Evolutionary conservation across 805 yeast species (phyloP), one percentile per base, ranked within the genome.

Genomic region (Ogataea corticis): DNA sequence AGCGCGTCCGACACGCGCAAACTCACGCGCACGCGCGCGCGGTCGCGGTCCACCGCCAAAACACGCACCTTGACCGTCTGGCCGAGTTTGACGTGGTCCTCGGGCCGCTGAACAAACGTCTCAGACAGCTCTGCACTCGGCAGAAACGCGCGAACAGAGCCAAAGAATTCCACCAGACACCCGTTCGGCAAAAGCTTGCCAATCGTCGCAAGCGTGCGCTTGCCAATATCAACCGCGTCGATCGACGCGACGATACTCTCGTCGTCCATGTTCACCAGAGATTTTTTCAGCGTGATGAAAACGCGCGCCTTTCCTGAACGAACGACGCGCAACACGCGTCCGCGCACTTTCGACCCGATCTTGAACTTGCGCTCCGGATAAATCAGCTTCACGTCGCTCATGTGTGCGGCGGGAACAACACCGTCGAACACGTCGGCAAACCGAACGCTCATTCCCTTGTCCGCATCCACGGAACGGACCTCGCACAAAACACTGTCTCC

Each of bases 291-390:
- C 2, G 98, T 87, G 17, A 88, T 71, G 31, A 71, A 66, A 35
- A 90, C 69, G 38, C 74, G 77, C 27, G 68, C 60, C 27, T 74
- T 76, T 25, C 77, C 74, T 42, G 70, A 69, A 36, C 62, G 56
- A 35, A 75, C 68, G 17, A 77, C 73, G 42, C 67, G 73, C 53
- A 88, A 65, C 11, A 89, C 77, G 68, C 96, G 79, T 50, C 84
- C 94, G 56, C 77, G 85, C 25, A 88, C 87, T 54, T 83, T 85
- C 34, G 85, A 71, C 10, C 97, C 98, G 35, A 83, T 81, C 66
- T 87, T 87, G 74, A 84, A 92, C 59, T 89, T 88, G 71, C 94
- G 79, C 67, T 94, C 98, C 5, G 99, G 99, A 60, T 92, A 85
- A 2, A 81, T 80, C 51, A 92, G 72, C 61, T 82, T 84, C 46